phyloP scores from a whole-genome alignment of 2,329 filamentous ascomycete species.

The Aspergillus glaucus region DNA sequence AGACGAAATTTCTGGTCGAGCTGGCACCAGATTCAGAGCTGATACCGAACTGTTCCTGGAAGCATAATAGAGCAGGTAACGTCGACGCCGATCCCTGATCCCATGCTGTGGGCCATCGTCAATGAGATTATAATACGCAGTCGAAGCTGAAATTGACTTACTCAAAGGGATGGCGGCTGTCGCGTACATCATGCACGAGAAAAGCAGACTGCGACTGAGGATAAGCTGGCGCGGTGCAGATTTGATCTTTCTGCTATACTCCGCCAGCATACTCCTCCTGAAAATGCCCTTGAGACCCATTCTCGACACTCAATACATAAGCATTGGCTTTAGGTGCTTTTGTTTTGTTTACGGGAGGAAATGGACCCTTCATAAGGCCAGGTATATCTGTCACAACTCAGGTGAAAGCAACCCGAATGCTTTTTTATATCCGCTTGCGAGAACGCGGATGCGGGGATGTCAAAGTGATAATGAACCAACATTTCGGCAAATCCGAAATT shows the following conservation, averaged over 20 bases:
- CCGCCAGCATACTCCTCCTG: not conserved
- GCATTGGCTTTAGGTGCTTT: not conserved
- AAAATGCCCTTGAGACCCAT: not conserved
- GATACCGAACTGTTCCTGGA: slow-evolving; percentile 31
- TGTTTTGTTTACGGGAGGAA: too few species aligned
- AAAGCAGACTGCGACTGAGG: slow-evolving; percentile 3
- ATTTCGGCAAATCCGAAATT: too few species aligned
- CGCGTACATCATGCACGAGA: slow-evolving; percentile 5
- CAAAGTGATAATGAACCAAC: too few species aligned
- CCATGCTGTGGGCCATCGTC: slow-evolving; percentile 19
- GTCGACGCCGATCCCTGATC: slow-evolving; percentile 28
- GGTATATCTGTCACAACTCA: too few species aligned
- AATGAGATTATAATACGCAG: not conserved
- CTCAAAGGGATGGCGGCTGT: slow-evolving; percentile 12
- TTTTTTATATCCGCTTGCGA: too few species aligned
- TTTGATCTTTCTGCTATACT: slow-evolving; percentile 8
- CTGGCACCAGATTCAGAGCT: slow-evolving; percentile 20
- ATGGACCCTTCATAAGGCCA: too few species aligned
- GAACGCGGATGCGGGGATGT: too few species aligned
- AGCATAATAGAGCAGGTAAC: slow-evolving; percentile 30
- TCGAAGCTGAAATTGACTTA: slow-evolving; percentile 4
- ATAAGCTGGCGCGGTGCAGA: slow-evolving; percentile 7
- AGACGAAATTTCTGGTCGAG: slow-evolving; percentile 32
- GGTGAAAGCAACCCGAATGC: too few species aligned
- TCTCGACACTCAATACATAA: not conserved